Conservation (phyloP, 73 alveolate species). For the Paramecium bursaria region DNA sequence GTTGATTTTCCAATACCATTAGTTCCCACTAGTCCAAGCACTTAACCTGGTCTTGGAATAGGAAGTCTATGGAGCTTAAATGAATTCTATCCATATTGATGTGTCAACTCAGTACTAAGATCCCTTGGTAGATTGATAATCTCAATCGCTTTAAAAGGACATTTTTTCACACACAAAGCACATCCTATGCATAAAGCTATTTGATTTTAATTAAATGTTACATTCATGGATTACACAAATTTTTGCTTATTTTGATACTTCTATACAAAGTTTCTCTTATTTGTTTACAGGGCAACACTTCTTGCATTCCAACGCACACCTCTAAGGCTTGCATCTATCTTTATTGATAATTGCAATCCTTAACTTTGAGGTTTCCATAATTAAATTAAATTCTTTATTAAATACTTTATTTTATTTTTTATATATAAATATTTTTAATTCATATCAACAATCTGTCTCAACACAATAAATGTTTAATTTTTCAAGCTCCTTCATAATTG, state of each 20-base stretch:
- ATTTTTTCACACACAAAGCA: conserved; percentile 98
- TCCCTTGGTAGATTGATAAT: conserved; percentile 98
- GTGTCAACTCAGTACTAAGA: conserved; percentile 92
- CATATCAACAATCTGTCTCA: conserved; percentile 22
- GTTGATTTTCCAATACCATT: conserved; percentile 99
- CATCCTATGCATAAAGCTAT: conserved; percentile 96
- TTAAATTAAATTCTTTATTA: conserved; percentile 38
- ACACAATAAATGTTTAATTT: conserved; percentile 64
- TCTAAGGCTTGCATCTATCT: conserved; percentile 99
- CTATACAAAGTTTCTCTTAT: conserved; percentile 96
- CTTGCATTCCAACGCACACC: conserved; percentile 97
- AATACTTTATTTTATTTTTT: background rate
- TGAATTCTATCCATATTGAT: conserved; percentile 96
- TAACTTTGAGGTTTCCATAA: conserved; percentile 85
- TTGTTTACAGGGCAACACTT: conserved; percentile 97
- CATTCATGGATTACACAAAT: conserved; percentile 65
- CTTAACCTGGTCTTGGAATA: conserved; percentile 96
- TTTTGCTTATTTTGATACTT: conserved; percentile 79
- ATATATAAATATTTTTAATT: too few species aligned
- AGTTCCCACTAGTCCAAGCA: conserved; percentile 98
- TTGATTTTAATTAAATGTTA: too few species aligned
- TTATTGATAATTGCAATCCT: conserved; percentile 98
- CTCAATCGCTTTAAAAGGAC: conserved; percentile 96
- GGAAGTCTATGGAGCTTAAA: conserved; percentile 98
- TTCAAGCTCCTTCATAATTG: conserved; percentile 69